Evolutionary conservation across 2,329 filamentous ascomycete genomes (phyloP).

Genomic region (Zarea fungicola): DNA sequence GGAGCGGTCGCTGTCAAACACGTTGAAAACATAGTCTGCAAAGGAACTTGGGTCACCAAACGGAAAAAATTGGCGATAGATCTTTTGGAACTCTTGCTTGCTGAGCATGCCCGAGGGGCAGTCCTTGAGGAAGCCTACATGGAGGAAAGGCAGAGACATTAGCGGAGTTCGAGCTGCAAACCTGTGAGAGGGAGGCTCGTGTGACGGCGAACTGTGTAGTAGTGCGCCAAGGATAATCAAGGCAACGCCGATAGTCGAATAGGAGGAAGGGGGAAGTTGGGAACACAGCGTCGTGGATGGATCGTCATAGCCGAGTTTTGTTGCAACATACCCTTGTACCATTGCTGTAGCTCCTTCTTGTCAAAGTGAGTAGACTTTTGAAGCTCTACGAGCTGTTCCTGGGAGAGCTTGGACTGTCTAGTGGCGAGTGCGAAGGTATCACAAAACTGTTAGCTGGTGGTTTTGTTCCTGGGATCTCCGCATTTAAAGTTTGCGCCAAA

Average conservation of each 20-base stretch:
- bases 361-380: conserved; percentile 98
- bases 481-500: background rate
- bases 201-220: too few relatives aligned
- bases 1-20: conserved; percentile 96
- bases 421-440: conserved; percentile 16
- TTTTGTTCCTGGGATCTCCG: too few relatives aligned
- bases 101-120: conserved; percentile 95
- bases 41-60: conserved; percentile 97
- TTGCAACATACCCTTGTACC: conserved; percentile 82
- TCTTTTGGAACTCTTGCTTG: conserved; percentile 99
- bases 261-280: too few relatives aligned
- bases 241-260: too few relatives aligned
- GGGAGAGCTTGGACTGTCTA: conserved; percentile 97
- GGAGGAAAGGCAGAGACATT: background rate
- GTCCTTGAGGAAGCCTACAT: conserved; percentile 89
- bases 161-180: too few relatives aligned
- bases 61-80: conserved; percentile 98
- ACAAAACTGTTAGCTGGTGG: conserved; percentile 3
- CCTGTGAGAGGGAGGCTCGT: background rate
- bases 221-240: too few relatives aligned
- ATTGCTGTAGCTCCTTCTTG: conserved; percentile 99
- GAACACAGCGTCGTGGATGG: too few relatives aligned
- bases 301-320: background rate
- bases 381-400: conserved; percentile 90
- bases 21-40: conserved; percentile 98